A percentile compares a stretch with the other conserved stretches of the same genome.
Conservation (phyloP, 2,329 filamentous ascomycete species). For the Venturia nashicola region DNA sequence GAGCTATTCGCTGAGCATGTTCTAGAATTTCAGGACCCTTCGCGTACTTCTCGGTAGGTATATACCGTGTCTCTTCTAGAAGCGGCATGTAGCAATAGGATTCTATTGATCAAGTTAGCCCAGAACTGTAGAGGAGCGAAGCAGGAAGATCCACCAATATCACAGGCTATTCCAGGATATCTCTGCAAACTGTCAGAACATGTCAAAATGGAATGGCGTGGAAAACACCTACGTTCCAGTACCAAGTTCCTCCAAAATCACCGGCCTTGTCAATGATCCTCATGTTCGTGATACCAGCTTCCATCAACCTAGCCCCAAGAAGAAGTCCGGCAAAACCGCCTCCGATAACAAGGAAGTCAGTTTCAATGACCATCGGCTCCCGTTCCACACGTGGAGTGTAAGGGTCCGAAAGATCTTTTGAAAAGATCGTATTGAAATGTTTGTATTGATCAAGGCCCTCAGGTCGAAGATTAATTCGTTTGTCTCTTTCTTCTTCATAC, state of each 20-base stretch:
- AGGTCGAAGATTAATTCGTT: conserved; percentile 15
- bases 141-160: conserved; percentile 22
- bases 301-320: conserved; percentile 27
- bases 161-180: conserved; percentile 37
- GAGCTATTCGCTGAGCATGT: conserved; percentile 33
- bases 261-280: conserved; percentile 33
- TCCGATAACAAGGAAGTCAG: conserved; percentile 27
- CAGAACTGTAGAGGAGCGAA: not conserved
- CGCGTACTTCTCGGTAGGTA: conserved; percentile 40
- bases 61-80: conserved; percentile 45
- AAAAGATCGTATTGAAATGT: conserved; percentile 17
- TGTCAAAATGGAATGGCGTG: not conserved
- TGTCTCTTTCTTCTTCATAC: conserved; percentile 20
- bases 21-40: conserved; percentile 33
- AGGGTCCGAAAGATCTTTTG: conserved; percentile 18
- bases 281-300: conserved; percentile 28
- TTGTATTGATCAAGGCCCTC: conserved; percentile 20
- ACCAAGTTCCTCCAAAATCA: conserved; percentile 26
- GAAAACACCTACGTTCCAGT: not conserved
- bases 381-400: conserved; percentile 18
- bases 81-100: conserved; percentile 45
- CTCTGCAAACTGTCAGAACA: conserved; percentile 27
- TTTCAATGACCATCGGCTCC: conserved; percentile 18
- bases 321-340: conserved; percentile 33
- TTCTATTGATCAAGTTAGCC: conserved; percentile 23